Base-by-base conservation (phyloP, 805 yeast genomes). In the Cyberlindnera americana region DNA sequence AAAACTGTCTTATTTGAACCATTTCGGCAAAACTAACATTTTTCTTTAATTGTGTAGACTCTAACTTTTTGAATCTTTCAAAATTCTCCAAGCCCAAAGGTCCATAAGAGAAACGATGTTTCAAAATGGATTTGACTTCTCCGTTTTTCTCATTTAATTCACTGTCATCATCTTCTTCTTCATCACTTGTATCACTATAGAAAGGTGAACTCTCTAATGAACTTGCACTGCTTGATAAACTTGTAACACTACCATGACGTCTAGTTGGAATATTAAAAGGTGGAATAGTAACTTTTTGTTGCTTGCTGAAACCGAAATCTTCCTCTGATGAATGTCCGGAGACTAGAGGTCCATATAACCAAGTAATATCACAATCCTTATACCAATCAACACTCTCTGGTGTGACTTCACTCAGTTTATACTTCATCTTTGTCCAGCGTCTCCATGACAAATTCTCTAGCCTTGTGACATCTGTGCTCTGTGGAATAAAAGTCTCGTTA, bases 371-470 rank as follows among this genome's bases (percentile, higher is more conserved):
- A 52, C 79, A 79, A 52, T 90, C 97, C 64, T 93, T 93, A 44
- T 83, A 78, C 99, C 99, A 91, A 62, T 93, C 90, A 39, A 91
- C 82, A 21, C 73, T 72, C 47, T 86, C 83, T 2, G 99, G 98
- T 19, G 88, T 73, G 9, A 88, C 78, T 11, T 77, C 69, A 21
- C 66, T 59, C 33, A 81, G 62, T 19, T 77, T 69, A 48, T 75
- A 73, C 50, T 83, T 75, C 37, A 85, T 72, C 63, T 90, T 89
- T 12, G 91, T 83, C 97, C 97, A 91, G 15, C 95, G 88, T 57
- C 98, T 74, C 97, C 97, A 91, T 35, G 86, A 73, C 13, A 96
- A 91, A 54, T 85, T 85, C 56, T 85, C 90, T 32, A 85, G 66
- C 34, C 95, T 64, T 22, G 57, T 46, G 25, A 65, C 47, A 39